phyloP scores from a whole-genome alignment of 208 protist species.

The Acanthamoeba quina region DNA sequence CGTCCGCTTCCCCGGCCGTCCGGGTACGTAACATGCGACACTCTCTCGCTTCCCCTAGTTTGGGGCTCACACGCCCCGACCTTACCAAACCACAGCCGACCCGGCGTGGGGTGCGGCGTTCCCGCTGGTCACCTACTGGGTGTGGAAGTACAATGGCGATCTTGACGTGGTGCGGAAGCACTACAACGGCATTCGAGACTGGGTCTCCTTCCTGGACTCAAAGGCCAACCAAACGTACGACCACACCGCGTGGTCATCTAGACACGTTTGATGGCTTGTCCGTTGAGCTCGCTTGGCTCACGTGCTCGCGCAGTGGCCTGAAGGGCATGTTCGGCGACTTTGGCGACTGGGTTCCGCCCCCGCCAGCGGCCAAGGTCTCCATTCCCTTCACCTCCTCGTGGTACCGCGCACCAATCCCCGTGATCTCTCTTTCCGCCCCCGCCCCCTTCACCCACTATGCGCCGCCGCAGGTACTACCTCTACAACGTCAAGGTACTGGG shows the following conservation, averaged over 20 bases:
- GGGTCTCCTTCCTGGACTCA: background rate
- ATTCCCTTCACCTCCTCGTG: constrained; percentile 45
- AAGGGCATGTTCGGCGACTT: constrained; percentile 64
- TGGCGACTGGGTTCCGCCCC: constrained; percentile 75
- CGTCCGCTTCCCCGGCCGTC: constrained; percentile 71
- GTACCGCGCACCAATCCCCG: background rate
- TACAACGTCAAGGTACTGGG: constrained; percentile 38
- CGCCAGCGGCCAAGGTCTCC: constrained; percentile 18
- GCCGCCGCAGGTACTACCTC: background rate
- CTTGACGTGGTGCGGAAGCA: constrained; percentile 10
- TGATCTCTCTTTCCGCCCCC: too few species aligned
- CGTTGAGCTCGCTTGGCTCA: background rate
- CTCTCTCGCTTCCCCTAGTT: background rate
- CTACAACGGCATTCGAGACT: background rate
- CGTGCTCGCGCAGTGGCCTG: constrained; percentile 47
- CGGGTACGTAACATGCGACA: background rate
- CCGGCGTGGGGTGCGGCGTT: constrained; percentile 79
- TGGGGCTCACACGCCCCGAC: background rate
- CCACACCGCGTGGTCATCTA: background rate
- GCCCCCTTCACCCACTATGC: background rate
- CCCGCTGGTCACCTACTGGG: constrained; percentile 30
- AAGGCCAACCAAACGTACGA: background rate
- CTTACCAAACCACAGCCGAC: constrained; percentile 21
- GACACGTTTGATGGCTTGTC: background rate
- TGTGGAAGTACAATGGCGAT: background rate